Evolutionary conservation across 768 basidiomycete species (phyloP).

Genomic region (Collybia mongolica): DNA sequence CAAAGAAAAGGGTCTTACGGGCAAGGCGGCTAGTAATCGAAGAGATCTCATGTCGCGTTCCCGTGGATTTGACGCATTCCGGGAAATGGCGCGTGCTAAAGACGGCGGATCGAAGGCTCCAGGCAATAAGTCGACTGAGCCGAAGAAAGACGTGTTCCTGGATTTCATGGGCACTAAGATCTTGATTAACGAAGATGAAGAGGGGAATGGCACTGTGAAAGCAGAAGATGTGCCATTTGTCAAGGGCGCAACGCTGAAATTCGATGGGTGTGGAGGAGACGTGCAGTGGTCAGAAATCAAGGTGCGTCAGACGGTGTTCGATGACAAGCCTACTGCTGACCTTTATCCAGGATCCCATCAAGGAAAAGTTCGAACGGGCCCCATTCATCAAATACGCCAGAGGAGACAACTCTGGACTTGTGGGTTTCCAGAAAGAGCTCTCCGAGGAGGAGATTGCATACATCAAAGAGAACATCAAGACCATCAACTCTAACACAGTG

Average conservation of each 20-base stretch:
- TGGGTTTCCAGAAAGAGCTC: constrained; percentile 64
- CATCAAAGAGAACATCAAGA: constrained; percentile 64
- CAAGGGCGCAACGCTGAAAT: constrained; percentile 53
- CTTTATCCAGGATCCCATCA: constrained; percentile 41
- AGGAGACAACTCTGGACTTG: constrained; percentile 48
- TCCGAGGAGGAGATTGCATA: constrained; percentile 71
- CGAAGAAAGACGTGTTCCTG: constrained; percentile 59
- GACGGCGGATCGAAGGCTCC: constrained; percentile 21
- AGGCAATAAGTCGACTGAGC: constrained; percentile 23
- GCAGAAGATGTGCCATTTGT: constrained; percentile 57
- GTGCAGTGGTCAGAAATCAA: constrained; percentile 51
- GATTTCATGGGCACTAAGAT: constrained; percentile 75
- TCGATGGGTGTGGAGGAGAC: constrained; percentile 55
- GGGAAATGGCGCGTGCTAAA: constrained; percentile 50
- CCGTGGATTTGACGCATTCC: constrained; percentile 79
- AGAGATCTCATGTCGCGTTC: constrained; percentile 50
- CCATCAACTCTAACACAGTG: constrained; percentile 62
- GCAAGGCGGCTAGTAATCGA: constrained; percentile 62
- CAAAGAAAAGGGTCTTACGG: constrained; percentile 86
- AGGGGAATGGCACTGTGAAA: constrained; percentile 62
- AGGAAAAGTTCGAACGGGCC: constrained; percentile 46
- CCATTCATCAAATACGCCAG: constrained; percentile 52
- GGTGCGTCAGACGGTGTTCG: constrained; percentile 21
- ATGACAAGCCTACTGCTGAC: background rate
- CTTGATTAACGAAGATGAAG: constrained; percentile 60